Evolutionary conservation across 2,329 filamentous ascomycete species (phyloP), one percentile per base, ranked within the genome.

Genomic region (Trichophyton schoenleinii): DNA sequence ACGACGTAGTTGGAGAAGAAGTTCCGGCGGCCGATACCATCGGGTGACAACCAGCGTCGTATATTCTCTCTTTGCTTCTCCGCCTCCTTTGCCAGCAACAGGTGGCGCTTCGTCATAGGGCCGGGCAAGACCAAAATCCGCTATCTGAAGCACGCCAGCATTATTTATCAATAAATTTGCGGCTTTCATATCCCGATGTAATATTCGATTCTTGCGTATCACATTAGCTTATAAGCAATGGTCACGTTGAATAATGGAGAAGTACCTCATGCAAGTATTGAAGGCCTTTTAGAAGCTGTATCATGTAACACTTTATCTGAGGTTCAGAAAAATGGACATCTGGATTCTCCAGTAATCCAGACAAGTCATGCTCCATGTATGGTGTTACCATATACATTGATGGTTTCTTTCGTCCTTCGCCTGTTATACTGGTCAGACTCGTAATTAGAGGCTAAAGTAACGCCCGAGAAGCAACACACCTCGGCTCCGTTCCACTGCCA

Each of bases 281-380:
- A 42, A 96, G 80, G 2, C 94, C 94, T 70, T 96, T 87, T 58
- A 99, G 83, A 34, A 99, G 81, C 73, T 99, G 94, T 63, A 94
- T 78, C 83, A 99, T 86, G 75, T 99, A 99, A 77, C 94, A 99
- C 74, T 99, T 99, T 74, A 97, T 95, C 72, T 97, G 91, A 3
- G 89, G 82, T 70, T 91, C 87, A 57, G 87, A 88, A 69, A 99
- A 92, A 46, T 83, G 83, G 44, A 99, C 91, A 5, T 87, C 85
- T 8, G 92, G 92, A 69, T 99, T 99, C 73, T 97, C 94, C 68
- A 99, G 85, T 34, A 99, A 83, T 52, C 94, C 94, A 7, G 92
- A 95, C n/a, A 99, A 82, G 75, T 99, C 94, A 75, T 99, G 94
- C 68, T 97, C 91, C 91, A 97, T 96, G 74, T 99, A 99, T 5